Base-by-base conservation (phyloP, 305 asterid species). In the Striga hermonthica region DNA sequence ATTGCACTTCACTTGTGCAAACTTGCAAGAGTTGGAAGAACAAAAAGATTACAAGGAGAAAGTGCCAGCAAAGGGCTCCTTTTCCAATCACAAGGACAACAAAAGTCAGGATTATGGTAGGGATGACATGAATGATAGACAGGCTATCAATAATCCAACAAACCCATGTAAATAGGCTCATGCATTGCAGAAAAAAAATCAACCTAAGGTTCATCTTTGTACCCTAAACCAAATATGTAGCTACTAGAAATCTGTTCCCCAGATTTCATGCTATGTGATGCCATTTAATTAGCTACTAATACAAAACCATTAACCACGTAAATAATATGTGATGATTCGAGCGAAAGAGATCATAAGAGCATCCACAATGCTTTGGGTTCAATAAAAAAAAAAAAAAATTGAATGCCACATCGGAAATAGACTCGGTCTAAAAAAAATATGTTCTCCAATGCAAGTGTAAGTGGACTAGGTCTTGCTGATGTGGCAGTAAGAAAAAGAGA, bases 271-370 rank as follows among this genome's bases (percentile, higher is more conserved):
- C 45, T 62, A 60, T 59, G 1, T 16, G 61, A 52, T n/a, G 49
- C 34, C 60, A 64, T 37, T 40, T 9, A 22, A 2, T 66, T 62
- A 9, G 61, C 40, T 58, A 65, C 52, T 65, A 35, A 64, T 37
- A 65, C 35, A 5, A 6, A 36, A 22, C 31, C 31, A 2, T 22
- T 53, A 47, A 55, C 13, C 60, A n/a, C 57, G 47, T 31, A 14
- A 38, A 12, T 38, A 62, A 62, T 43, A 35, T 38, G 35, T 54
- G 4, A 45, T 54, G 56, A 55, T 64, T 53, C 11, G 39, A 54
- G 59, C 53, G 50, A 62, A 63, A 66, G 47, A 41, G 43, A 48
- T 62, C 45, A 66, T 12, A 48, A n/a, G n/a, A n/a, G n/a, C n/a
- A n/a, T n/a, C n/a, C n/a, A n/a, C n/a, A n/a, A n/a, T n/a, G n/a